Evolutionary conservation across 768 basidiomycete species (phyloP), one percentile per base, ranked within the genome.

Genomic region (Boletus coccyginus): DNA sequence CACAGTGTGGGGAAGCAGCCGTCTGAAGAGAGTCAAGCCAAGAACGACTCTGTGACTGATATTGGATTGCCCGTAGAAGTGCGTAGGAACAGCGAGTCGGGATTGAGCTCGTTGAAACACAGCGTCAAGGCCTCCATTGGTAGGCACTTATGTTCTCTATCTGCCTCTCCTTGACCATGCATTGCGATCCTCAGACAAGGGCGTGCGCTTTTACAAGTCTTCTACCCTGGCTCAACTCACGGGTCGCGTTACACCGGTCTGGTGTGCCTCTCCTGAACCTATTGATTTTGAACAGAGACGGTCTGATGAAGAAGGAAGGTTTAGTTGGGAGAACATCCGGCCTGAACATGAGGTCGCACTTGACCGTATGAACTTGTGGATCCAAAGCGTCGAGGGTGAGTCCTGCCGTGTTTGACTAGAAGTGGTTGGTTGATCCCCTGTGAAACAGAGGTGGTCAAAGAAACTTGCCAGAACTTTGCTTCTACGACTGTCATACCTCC

Each of bases 341-440:
- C 68, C 70, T 5, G 70, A 71, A 46, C 62, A 58, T 19, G 67
- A 71, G 45, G 59, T 69, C 5, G 71, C 69, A 14, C 58, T 74
- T 3, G 89, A 93, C 61, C 77, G 90, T 50, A 85, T 93, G 87
- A 80, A 84, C 2, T 74, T 87, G 50, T 93, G 92, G 92, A 87
- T 91, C 72, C 81, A 81, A 61, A 90, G 84, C 56, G 88, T 92
- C 16, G 90, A 93, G 72, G 87, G 91, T 92, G 69, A 66, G 90
- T 81, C 10, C 36, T 35, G 32, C 5, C 4, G 5, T 38, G 24
- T 46, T 31, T 49, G 32, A 41, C 11, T 19, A 33, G 21, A 11
- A 21, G 36, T 1, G 7, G 32, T 24, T 24, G 6, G 16, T n/a
- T 62, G 43, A 51, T 58, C 51, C n/a, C 3, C 56, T 45, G 24